Evolutionary conservation across 257 asterid species (phyloP).

Genomic region (Solanum bukasovii): DNA sequence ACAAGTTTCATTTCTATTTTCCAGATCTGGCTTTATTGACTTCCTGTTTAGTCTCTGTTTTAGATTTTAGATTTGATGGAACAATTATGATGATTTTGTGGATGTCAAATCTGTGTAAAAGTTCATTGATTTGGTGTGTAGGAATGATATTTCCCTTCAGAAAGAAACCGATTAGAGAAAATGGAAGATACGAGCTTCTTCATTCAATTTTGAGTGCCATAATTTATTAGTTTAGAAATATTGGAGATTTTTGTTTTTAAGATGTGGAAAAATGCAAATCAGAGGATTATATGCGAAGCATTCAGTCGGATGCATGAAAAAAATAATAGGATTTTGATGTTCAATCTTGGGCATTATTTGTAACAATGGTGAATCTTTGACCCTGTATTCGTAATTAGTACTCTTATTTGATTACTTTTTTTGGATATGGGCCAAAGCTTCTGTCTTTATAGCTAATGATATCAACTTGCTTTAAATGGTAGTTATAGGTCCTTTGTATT

Average conservation of each 20-base stretch:
- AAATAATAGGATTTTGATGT: background rate
- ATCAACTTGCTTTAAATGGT: background rate
- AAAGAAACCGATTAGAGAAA: background rate
- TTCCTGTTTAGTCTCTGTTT: background rate
- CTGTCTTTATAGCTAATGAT: background rate
- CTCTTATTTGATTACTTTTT: background rate
- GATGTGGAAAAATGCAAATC: background rate
- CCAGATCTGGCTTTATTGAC: background rate
- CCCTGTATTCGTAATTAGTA: background rate
- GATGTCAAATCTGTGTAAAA: background rate
- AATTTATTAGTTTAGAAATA: background rate
- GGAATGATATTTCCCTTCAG: background rate
- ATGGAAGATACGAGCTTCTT: background rate
- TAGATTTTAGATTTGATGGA: background rate
- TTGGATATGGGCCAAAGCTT: background rate
- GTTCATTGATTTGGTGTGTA: background rate
- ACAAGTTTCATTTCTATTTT: background rate
- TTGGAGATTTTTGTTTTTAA: background rate
- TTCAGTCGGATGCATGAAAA: background rate
- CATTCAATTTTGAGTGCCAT: background rate
- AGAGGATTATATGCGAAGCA: background rate
- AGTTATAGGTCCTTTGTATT: background rate
- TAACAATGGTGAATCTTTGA: background rate
- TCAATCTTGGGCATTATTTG: background rate
- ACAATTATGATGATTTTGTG: background rate